phyloP scores from a whole-genome alignment of 225 moss, liverwort and hornwort genomes.

The Polytrichum formosum region DNA sequence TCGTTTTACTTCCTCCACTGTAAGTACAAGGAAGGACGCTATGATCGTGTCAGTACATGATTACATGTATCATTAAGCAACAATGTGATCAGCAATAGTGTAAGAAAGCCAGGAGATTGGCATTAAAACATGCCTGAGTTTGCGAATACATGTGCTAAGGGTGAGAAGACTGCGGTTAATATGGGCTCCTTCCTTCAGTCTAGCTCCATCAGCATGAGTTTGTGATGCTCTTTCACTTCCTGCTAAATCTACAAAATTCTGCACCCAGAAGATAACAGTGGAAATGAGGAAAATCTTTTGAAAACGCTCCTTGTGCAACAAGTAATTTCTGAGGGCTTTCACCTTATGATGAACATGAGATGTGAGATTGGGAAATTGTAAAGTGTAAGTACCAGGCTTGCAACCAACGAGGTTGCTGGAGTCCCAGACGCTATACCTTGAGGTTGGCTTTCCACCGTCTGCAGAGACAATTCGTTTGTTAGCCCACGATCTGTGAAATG shows the following conservation, averaged over 20 bases:
- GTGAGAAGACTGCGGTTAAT: conserved; percentile 95
- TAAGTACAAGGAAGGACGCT: conserved; percentile 4
- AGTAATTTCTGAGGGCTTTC: not conserved
- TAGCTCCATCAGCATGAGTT: conserved; percentile 79
- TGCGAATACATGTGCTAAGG: conserved; percentile 95
- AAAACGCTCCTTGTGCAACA: not conserved
- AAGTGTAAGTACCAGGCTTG: conserved; percentile 63
- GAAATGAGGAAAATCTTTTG: not conserved
- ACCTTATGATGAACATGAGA: not conserved
- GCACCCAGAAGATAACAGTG: not conserved
- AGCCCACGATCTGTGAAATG: not conserved
- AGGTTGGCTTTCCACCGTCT: conserved; percentile 89
- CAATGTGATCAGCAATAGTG: too few species aligned
- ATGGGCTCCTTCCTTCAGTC: conserved; percentile 95
- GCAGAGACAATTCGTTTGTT: conserved; percentile 19
- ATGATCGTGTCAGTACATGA: not conserved
- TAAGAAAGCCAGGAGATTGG: not conserved
- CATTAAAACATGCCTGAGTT: conserved; percentile 60
- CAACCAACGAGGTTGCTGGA: conserved; percentile 71
- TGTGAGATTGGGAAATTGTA: not conserved
- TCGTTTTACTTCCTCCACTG: conserved; percentile 78
- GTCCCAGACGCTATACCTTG: conserved; percentile 54
- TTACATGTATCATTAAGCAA: too few species aligned
- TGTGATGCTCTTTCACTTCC: conserved; percentile 98
- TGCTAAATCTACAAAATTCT: conserved; percentile 99